Conservation (phyloP, 805 yeast genomes). For the Candida caryicola region DNA sequence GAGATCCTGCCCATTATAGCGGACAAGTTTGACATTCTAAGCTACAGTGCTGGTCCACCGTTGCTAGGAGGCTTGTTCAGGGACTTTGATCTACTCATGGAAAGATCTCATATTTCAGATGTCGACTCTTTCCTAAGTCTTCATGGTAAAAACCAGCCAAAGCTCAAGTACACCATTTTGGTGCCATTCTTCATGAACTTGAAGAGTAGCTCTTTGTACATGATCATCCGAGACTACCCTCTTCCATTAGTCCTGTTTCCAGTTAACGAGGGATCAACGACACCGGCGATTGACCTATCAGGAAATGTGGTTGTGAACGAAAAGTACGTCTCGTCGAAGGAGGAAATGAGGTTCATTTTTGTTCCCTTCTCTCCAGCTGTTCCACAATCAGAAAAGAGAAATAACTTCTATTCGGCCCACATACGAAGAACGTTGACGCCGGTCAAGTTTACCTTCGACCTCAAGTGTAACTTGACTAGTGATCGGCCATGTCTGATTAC, state of each 20-base stretch:
- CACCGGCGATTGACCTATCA: conserved; percentile 27
- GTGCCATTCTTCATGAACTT: conserved; percentile 49
- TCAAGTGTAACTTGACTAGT: conserved; percentile 45
- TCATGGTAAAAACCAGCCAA: conserved; percentile 51
- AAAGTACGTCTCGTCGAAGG: conserved; percentile 41
- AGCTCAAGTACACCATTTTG: conserved; percentile 51
- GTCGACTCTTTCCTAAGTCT: conserved; percentile 36
- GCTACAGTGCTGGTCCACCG: conserved; percentile 33
- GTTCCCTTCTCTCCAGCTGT: conserved; percentile 60
- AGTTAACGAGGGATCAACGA: conserved; percentile 18
- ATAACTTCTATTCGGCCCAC: conserved; percentile 55
- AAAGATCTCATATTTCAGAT: conserved; percentile 27
- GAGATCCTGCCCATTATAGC: conserved; percentile 25
- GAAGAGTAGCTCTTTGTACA: conserved; percentile 40
- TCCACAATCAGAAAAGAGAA: conserved; percentile 30
- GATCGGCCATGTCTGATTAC: conserved; percentile 49
- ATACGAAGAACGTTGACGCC: conserved; percentile 64
- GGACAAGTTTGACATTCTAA: conserved; percentile 34
- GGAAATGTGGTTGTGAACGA: conserved; percentile 60
- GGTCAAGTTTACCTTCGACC: conserved; percentile 52
- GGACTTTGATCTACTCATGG: conserved; percentile 29
- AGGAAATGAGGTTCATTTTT: conserved; percentile 48
- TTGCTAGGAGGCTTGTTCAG: conserved; percentile 28
- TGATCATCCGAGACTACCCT: conserved; percentile 54
- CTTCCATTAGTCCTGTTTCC: conserved; percentile 56